Conservation (phyloP, 129 eudicot species). For the Saussurea involucrata region DNA sequence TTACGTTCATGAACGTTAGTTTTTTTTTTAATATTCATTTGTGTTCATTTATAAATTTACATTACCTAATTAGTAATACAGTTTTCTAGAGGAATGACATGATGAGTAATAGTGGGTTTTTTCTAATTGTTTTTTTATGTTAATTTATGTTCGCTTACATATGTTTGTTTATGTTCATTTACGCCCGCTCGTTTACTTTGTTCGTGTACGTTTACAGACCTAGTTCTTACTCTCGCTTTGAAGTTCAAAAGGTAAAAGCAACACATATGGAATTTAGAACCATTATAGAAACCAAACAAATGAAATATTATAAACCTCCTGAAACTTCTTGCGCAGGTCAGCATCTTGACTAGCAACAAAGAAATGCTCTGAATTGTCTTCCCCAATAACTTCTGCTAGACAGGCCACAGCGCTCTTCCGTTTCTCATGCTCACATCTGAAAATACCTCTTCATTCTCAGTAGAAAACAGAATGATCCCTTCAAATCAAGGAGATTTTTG, state of each 20-base stretch:
- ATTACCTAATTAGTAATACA: too few relatives aligned
- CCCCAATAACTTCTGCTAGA: constrained; percentile 68
- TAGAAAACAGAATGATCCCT: not conserved
- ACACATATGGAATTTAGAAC: not conserved
- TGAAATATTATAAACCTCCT: constrained; percentile 47
- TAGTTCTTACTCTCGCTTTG: too few relatives aligned
- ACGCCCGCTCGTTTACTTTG: too few relatives aligned
- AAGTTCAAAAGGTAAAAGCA: not conserved
- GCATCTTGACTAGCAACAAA: constrained; percentile 91
- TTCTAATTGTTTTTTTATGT: too few relatives aligned
- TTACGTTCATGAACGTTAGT: too few relatives aligned
- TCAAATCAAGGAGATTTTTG: not conserved
- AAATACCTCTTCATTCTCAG: not conserved
- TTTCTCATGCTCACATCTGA: constrained; percentile 85
- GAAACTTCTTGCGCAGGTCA: constrained; percentile 69
- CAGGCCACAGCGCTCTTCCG: constrained; percentile 77
- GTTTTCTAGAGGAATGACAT: too few relatives aligned
- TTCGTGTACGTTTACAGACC: too few relatives aligned
- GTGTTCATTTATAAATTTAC: too few relatives aligned
- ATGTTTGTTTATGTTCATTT: too few relatives aligned
- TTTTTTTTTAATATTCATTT: too few relatives aligned
- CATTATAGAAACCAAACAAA: not conserved
- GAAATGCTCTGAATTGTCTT: constrained; percentile 77
- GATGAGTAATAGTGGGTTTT: too few relatives aligned
- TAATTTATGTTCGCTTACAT: too few relatives aligned